These are phyloP conservation scores for Mycena floridula DNA, from an alignment of 768 basidiomycete genomes.

Conservation along the genomic window DNA sequence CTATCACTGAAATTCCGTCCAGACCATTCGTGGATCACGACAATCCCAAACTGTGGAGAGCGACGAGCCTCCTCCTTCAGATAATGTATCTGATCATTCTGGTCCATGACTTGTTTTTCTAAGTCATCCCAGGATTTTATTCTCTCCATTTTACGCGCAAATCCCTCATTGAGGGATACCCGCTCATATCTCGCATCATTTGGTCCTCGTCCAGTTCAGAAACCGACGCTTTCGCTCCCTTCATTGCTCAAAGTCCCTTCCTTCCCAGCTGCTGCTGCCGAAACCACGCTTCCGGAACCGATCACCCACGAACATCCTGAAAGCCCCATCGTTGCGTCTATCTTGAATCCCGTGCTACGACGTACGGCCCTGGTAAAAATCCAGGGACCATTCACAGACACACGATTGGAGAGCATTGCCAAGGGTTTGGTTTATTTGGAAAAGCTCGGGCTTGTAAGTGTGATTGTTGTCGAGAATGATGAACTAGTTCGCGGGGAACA, in stretches of 20 bases:
- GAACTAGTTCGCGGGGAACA: constrained; percentile 60
- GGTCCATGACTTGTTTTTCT: constrained; percentile 2
- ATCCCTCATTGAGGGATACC: constrained; percentile 88
- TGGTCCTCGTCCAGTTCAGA: constrained; percentile 51
- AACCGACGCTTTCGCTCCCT: constrained; percentile 19
- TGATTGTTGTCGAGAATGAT: constrained; percentile 93
- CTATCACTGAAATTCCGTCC: constrained; percentile 8
- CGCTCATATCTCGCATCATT: constrained; percentile 91
- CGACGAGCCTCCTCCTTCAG: constrained; percentile 26
- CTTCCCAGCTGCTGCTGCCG: constrained; percentile 17
- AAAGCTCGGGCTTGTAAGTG: constrained; percentile 91
- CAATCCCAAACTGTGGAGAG: constrained; percentile 8
- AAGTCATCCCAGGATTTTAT: constrained; percentile 76
- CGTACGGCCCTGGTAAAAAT: constrained; percentile 95
- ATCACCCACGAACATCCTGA: constrained; percentile 31
- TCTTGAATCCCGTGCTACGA: constrained; percentile 75
- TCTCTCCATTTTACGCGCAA: constrained; percentile 87
- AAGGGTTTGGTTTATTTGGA: constrained; percentile 93
- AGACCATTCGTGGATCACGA: constrained; percentile 39
- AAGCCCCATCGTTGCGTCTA: constrained; percentile 59
- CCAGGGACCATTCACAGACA: constrained; percentile 91
- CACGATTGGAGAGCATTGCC: constrained; percentile 90
- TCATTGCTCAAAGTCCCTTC: constrained; percentile 21
- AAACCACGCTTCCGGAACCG: constrained; percentile 9
- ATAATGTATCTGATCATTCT: constrained; percentile 36